A percentile compares a stretch with the other conserved stretches of the same genome.
Conservation (phyloP, 495 filamentous ascomycete species). For the Aspergillus asperescens region DNA sequence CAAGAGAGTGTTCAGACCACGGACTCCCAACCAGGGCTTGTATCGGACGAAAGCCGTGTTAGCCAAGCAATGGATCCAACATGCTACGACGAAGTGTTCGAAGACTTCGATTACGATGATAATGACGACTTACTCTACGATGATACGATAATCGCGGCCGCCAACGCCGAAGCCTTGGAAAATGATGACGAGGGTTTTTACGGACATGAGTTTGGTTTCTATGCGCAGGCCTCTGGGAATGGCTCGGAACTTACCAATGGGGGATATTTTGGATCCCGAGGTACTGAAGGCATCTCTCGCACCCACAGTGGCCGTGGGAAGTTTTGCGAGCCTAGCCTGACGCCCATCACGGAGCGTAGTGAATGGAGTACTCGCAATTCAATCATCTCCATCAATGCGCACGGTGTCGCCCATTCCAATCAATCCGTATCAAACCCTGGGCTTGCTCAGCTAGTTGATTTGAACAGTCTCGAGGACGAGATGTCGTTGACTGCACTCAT, state of each 20-base stretch:
- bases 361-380: slow-evolving; percentile 95
- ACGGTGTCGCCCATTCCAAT: slow-evolving; percentile 42
- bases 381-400: slow-evolving; percentile 65
- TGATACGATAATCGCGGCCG: slow-evolving; percentile 86
- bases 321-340: slow-evolving; percentile 82
- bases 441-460: slow-evolving; percentile 65
- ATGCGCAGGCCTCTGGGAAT: slow-evolving; percentile 57
- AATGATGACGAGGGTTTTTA: slow-evolving; percentile 91
- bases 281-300: slow-evolving; percentile 57
- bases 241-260: slow-evolving; percentile 61
- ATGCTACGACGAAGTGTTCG: slow-evolving; percentile 45
- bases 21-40: slow-evolving; percentile 46
- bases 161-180: slow-evolving; percentile 89
- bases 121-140: slow-evolving; percentile 67
- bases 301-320: slow-evolving; percentile 63
- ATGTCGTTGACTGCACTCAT: slow-evolving; percentile 67
- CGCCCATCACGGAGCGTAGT: slow-evolving; percentile 91
- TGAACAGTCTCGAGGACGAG: slow-evolving; percentile 62
- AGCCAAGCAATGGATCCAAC: slow-evolving; percentile 35
- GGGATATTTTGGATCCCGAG: slow-evolving; percentile 82
- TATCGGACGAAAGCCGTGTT: slow-evolving; percentile 44
- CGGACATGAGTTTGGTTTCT: slow-evolving; percentile 97
- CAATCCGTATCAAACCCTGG: slow-evolving; percentile 51
- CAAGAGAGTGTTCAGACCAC: slow-evolving; percentile 35
- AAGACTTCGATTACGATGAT: slow-evolving; percentile 49